Evolutionary conservation across 257 asterid species (phyloP), one percentile per base, ranked within the genome.

Genomic region (Nicotiana attenuata): DNA sequence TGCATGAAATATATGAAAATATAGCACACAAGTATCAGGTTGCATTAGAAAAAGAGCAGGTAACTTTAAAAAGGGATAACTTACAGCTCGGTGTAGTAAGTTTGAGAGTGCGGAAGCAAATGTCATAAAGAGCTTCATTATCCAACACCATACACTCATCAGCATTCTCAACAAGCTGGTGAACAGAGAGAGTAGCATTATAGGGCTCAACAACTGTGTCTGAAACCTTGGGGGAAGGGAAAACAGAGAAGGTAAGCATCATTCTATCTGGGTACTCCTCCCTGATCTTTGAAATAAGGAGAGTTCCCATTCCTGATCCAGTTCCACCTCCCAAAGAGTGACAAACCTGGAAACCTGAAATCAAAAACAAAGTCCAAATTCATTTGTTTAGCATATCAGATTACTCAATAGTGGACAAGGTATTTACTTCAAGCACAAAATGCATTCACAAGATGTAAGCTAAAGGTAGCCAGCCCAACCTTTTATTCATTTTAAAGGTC

Each of bases 281-380:
- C 84, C 97, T 85, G 80, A 92, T 92, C 87, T 92, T 92, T 50
- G 97, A 92, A 77, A 92, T 92, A 15, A 91, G 89, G 87, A 92
- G 95, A 41, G 97, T 91, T 83, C 95, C 95, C 97, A 92, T 92
- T 64, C 97, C 96, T 19, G 97, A 91, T 64, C 97, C 97, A n/a
- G 97, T 92, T 59, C 97, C 96, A 86, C 97, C 97, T 68, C 95
- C 97, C 88, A 91, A 78, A 4, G 95, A 92, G 85, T 91, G 97
- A 84, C 94, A 91, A 14, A 92, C 97, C 87, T 91, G 94, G 73
- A 92, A 91, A 55, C 96, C 95, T 92, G 90, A 76, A 65, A 60
- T 66, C 66, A 67, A 61, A 45, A 65, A 81, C 11, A 55, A 15
- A 47, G 16, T 50, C 26, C 63, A 14, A 15, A 75, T 24, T 50